A percentile compares a stretch with the other conserved stretches of the same genome.
Conservation (phyloP, 2,329 filamentous ascomycete genomes). For the Akanthomyces dipterigenus region DNA sequence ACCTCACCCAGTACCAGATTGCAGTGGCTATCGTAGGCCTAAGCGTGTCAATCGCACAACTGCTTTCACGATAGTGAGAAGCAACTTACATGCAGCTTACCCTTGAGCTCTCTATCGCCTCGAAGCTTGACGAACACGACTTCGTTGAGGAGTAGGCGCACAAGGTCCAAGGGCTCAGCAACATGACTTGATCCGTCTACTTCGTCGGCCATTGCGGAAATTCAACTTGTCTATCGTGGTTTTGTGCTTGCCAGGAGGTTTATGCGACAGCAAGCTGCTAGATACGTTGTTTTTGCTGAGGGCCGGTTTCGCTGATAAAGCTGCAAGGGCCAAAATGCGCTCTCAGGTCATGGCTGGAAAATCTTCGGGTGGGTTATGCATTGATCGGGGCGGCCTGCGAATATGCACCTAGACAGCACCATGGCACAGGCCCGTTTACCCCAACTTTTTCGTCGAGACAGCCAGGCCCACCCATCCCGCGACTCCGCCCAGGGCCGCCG, state of each 20-base stretch:
- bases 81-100: slow-evolving; percentile 75
- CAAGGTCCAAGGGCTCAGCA: slow-evolving; percentile 90
- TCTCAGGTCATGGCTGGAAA: slow-evolving; percentile 10
- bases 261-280: slow-evolving; percentile 7
- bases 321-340: slow-evolving; percentile 9
- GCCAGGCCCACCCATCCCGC: slow-evolving; percentile 4
- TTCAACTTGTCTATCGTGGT: background rate
- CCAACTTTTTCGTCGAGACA: slow-evolving; percentile 9
- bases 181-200: slow-evolving; percentile 68
- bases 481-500: background rate
- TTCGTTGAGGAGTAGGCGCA: slow-evolving; percentile 90
- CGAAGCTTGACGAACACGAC: slow-evolving; percentile 95
- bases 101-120: slow-evolving; percentile 92
- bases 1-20: slow-evolving; percentile 95
- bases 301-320: background rate
- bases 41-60: background rate
- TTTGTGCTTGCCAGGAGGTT: background rate
- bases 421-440: background rate
- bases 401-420: slow-evolving; percentile 10
- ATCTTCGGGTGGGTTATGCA: slow-evolving; percentile 12
- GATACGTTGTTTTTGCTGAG: background rate
- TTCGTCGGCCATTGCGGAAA: slow-evolving; percentile 67
- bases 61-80: background rate
- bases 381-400: background rate
- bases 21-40: slow-evolving; percentile 99